Base-by-base conservation (phyloP, 257 asterid species). In the Jacaranda mimosifolia region DNA sequence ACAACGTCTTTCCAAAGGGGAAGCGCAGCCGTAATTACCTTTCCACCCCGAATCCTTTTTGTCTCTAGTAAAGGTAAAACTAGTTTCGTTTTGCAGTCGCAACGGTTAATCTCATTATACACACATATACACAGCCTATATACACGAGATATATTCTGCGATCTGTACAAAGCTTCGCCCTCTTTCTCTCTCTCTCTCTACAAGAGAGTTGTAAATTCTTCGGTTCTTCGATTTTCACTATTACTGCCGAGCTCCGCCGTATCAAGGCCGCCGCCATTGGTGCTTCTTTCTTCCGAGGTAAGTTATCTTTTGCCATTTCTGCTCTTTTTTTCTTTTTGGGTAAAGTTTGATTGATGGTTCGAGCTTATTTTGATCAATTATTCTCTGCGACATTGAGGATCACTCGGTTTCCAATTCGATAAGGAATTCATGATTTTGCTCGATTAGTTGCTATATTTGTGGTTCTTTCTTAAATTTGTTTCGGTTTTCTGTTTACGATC, bases 141-240 rank as follows among this genome's bases (percentile, higher is more conserved):
- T 35, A 75, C 70, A 63, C 9, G 72, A 77, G 15, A 17, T 43
- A 35, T 64, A 56, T 42, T 79, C 58, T 65, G 84, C 83, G 84
- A 83, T 76, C 82, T 76, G 68, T 40, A 62, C 87, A 67, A 80
- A 80, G 84, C 80, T 49, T 60, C 9, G n/a, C 48, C 32, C 42
- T 48, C 60, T 3, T 51, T 80, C 75, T 73, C 70, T 52, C 74
- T 72, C 79, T 70, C 58, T 71, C 74, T 71, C 26, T 49, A 10
- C 9, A 62, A 15, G 9, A n/a, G 36, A 36, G 57, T 32, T 48
- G 17, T 26, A 40, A 63, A 26, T 68, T 79, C 35, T n/a, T n/a
- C n/a, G n/a, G n/a, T n/a, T 45, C 76, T 64, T 66, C 59, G 79
- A 55, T 70, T 83, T 65, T 49, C 32, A 65, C 68, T 71, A 66